Conservation (phyloP, 176 grass and related monocot genomes). For the Oryza longistaminata region DNA sequence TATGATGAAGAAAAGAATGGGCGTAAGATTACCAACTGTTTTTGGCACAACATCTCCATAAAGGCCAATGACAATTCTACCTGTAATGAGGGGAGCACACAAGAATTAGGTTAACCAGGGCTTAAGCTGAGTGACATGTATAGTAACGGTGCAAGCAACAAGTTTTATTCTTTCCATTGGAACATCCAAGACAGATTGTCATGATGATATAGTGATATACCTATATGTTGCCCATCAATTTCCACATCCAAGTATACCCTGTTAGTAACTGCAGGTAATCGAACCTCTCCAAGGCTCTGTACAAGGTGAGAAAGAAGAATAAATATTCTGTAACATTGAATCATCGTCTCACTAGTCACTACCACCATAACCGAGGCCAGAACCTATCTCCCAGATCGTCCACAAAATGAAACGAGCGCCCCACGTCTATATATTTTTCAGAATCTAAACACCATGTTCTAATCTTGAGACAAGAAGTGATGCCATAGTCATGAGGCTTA, state of each 20-base stretch:
- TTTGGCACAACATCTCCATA: slow-evolving; percentile 83
- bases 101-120: neutral
- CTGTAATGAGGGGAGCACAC: slow-evolving; percentile 33
- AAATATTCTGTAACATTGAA: slow-evolving; percentile 5
- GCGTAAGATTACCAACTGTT: slow-evolving; percentile 70
- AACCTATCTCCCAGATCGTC: neutral
- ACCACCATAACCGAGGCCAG: neutral
- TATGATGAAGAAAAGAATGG: neutral
- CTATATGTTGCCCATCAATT: slow-evolving; percentile 84
- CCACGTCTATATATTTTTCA: neutral
- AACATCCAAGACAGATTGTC: neutral
- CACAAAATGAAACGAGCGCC: neutral
- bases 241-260: slow-evolving; percentile 90
- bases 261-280: slow-evolving; percentile 73
- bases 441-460: neutral
- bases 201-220: slow-evolving; percentile 56
- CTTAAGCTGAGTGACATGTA: neutral
- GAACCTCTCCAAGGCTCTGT: slow-evolving; percentile 55
- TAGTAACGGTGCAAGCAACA: neutral
- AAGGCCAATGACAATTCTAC: slow-evolving; percentile 92
- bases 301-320: neutral
- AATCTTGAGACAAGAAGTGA: neutral
- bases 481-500: neutral
- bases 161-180: neutral
- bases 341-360: neutral